Evolutionary conservation across 208 protist genomes (phyloP).

Genomic region (Acanthamoeba castellanii): DNA sequence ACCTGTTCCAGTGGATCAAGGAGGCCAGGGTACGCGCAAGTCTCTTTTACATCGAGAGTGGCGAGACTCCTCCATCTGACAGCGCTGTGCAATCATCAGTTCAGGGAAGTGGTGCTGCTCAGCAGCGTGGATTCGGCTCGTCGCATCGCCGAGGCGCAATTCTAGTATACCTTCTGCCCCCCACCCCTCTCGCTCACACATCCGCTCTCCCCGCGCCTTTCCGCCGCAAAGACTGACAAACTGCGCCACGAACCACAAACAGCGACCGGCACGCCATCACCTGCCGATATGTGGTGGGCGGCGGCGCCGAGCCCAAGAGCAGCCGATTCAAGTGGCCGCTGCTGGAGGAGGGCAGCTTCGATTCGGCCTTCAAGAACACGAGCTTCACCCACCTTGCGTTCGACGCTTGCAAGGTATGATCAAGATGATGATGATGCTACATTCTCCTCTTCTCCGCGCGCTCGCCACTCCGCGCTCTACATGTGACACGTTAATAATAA

Average conservation of each 20-base stretch:
- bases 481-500: no score
- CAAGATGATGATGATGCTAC: no score
- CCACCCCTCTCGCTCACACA: background rate
- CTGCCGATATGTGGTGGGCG: background rate
- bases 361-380: conserved; percentile 34
- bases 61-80: background rate
- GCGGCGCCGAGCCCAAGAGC: background rate
- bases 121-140: conserved; percentile 46
- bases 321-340: conserved; percentile 16
- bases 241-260: background rate
- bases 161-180: background rate
- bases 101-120: conserved; percentile 52
- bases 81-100: background rate
- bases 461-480: background rate
- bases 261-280: background rate
- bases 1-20: conserved; percentile 44
- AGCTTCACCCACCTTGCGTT: conserved; percentile 45
- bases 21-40: background rate
- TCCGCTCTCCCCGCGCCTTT: background rate
- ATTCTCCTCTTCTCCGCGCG: background rate
- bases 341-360: conserved; percentile 60
- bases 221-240: background rate
- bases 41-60: background rate
- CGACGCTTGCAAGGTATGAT: background rate
- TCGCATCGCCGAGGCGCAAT: background rate